Conservation (phyloP, 169 alveolate genomes). For the Neospora caninum region DNA sequence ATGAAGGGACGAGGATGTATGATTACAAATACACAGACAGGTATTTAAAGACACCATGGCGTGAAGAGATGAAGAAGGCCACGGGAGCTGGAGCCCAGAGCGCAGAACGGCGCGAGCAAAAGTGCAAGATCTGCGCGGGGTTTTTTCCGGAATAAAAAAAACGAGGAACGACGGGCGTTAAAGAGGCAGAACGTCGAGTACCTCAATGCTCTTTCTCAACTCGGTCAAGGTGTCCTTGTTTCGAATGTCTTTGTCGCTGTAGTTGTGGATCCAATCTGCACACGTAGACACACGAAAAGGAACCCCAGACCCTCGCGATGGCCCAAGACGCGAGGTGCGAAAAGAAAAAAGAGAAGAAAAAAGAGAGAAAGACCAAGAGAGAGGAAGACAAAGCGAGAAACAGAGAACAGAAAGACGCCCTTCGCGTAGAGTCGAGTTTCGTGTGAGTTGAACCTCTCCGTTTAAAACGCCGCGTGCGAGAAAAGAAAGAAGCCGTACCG, state of each 20-base stretch:
- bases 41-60: not conserved
- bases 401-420: too few species aligned
- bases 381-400: not conserved
- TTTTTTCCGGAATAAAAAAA: not conserved
- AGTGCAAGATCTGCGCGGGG: too few species aligned
- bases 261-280: constrained; percentile 43
- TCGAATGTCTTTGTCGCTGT: constrained; percentile 22
- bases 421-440: too few species aligned
- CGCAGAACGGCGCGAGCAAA: too few species aligned
- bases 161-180: not conserved
- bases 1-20: not conserved
- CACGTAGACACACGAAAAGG: not conserved
- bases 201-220: constrained; percentile 16
- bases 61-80: not conserved
- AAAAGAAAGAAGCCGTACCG: not conserved
- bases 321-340: too few species aligned
- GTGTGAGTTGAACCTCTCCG: too few species aligned
- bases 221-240: constrained; percentile 4
- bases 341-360: too few species aligned
- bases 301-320: not conserved
- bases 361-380: not conserved
- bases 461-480: not conserved
- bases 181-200: not conserved
- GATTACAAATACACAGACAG: too few species aligned
- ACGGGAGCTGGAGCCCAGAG: not conserved